phyloP scores from a whole-genome alignment of 345 rosid species.

The Ricinus communis region DNA sequence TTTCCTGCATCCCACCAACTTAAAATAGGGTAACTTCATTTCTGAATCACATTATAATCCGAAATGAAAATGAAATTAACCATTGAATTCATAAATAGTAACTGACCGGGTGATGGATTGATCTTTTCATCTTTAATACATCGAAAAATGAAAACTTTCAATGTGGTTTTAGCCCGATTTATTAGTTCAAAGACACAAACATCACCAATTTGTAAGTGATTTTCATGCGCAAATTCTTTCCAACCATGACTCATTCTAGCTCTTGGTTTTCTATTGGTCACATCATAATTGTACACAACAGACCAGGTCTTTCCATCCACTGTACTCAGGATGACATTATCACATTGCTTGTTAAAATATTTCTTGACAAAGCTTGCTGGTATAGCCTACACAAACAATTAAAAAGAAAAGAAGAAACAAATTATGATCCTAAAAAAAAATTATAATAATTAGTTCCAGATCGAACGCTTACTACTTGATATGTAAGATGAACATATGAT shows the following conservation, averaged over 20 bases:
- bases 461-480: background rate
- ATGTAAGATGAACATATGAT: background rate
- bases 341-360: background rate
- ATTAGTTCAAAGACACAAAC: constrained; percentile 15
- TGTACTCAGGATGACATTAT: background rate
- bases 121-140: background rate
- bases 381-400: constrained; percentile 10
- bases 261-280: too few relatives aligned
- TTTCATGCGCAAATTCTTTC: constrained; percentile 1
- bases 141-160: constrained; percentile 1
- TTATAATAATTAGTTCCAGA: background rate
- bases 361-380: constrained; percentile 16
- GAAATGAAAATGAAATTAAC: background rate
- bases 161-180: background rate
- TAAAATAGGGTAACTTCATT: background rate
- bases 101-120: background rate
- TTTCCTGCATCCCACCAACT: background rate
- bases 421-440: too few relatives aligned
- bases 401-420: background rate
- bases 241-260: background rate
- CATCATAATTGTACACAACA: background rate
- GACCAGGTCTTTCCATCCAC: constrained; percentile 17
- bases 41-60: background rate
- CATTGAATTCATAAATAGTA: background rate
- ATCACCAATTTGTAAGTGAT: constrained; percentile 18